phyloP scores from a whole-genome alignment of 257 asterid species.

The Henckelia pumila region DNA sequence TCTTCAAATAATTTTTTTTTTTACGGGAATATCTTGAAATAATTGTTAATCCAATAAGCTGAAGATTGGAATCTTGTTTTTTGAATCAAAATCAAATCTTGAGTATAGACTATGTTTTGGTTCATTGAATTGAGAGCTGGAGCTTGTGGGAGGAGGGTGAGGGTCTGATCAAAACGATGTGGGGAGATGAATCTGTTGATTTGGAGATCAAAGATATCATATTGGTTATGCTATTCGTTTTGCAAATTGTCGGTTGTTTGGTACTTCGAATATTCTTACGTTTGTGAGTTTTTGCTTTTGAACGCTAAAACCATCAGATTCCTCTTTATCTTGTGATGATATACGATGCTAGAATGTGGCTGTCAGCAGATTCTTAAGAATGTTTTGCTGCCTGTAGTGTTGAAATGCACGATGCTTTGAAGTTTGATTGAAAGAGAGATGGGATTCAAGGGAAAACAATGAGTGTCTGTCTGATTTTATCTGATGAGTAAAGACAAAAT shows the following conservation, averaged over 20 bases:
- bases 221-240: background rate
- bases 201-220: background rate
- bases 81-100: background rate
- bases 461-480: background rate
- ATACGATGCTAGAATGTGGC: background rate
- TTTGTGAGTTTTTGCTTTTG: background rate
- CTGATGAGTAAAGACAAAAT: background rate
- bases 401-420: background rate
- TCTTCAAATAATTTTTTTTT: too few relatives aligned
- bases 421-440: constrained; percentile 4
- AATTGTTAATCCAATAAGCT: background rate
- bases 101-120: background rate
- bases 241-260: background rate
- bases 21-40: too few relatives aligned
- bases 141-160: constrained; percentile 4
- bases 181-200: background rate
- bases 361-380: background rate
- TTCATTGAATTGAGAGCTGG: background rate
- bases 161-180: constrained; percentile 9
- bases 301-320: background rate
- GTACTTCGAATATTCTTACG: background rate
- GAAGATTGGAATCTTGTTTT: background rate
- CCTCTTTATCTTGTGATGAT: background rate
- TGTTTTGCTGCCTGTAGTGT: constrained; percentile 11
- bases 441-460: background rate